Evolutionary conservation across 2,329 filamentous ascomycete species (phyloP).

Genomic region (Ascochyta rabiei): DNA sequence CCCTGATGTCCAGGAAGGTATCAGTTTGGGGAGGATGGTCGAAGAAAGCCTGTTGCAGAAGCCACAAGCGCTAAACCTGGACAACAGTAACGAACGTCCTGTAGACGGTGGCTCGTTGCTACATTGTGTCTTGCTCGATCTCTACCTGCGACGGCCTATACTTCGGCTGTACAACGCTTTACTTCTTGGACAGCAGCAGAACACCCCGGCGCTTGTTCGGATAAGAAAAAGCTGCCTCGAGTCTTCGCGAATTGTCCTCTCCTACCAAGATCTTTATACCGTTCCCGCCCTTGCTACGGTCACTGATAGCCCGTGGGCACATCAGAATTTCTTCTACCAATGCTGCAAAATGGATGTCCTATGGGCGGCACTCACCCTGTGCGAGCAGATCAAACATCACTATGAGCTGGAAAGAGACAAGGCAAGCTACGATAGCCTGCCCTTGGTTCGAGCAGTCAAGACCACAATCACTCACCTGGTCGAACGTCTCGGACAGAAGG

Average conservation of each 20-base stretch:
- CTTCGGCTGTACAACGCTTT: slow-evolving; percentile 27
- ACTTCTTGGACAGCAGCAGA: slow-evolving; percentile 23
- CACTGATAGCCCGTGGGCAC: slow-evolving; percentile 6
- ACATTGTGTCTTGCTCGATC: slow-evolving; percentile 24
- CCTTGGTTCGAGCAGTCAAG: slow-evolving; percentile 17
- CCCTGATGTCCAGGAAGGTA: slow-evolving; percentile 16
- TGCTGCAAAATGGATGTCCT: slow-evolving; percentile 40
- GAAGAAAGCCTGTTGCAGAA: slow-evolving; percentile 19
- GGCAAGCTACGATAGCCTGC: not conserved
- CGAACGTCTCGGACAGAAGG: slow-evolving; percentile 21
- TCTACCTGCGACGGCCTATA: slow-evolving; percentile 27
- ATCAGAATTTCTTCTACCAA: slow-evolving; percentile 36
- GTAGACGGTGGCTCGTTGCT: slow-evolving; percentile 16
- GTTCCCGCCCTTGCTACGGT: slow-evolving; percentile 4
- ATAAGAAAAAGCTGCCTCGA: slow-evolving; percentile 25
- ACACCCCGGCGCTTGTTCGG: slow-evolving; percentile 3
- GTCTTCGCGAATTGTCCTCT: slow-evolving; percentile 27
- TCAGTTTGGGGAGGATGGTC: slow-evolving; percentile 17
- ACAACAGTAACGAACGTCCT: not conserved
- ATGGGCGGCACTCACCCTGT: slow-evolving; percentile 39
- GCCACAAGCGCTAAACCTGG: slow-evolving; percentile 16
- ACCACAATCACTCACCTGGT: slow-evolving; percentile 21
- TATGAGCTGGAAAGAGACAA: not conserved
- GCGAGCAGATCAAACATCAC: slow-evolving; percentile 33
- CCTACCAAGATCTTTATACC: slow-evolving; percentile 25